phyloP scores from a whole-genome alignment of 805 yeast genomes.

The Yamadazyma nakazawae region DNA sequence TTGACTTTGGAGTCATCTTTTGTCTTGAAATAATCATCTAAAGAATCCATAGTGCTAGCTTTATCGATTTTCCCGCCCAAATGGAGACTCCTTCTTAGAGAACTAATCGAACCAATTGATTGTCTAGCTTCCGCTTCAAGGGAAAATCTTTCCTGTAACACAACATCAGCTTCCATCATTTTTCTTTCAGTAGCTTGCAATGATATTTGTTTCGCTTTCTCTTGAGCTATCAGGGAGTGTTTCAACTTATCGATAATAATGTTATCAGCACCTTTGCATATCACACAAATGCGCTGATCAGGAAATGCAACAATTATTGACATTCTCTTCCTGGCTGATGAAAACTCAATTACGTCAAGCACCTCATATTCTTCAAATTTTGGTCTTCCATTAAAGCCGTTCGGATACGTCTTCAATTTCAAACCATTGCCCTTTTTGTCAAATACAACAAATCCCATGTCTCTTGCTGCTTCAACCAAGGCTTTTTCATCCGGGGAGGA shows the following conservation, averaged over 20 bases:
- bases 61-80: conserved; percentile 9
- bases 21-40: conserved; percentile 48
- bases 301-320: conserved; percentile 80
- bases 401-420: conserved; percentile 74
- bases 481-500: conserved; percentile 98
- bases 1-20: conserved; percentile 50
- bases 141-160: conserved; percentile 54
- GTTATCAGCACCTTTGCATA: conserved; percentile 97
- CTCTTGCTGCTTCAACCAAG: conserved; percentile 89
- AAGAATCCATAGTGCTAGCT: conserved; percentile 31
- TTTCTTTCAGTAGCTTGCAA: conserved; percentile 59
- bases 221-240: conserved; percentile 53
- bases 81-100: conserved; percentile 29
- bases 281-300: conserved; percentile 64
- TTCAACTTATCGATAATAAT: conserved; percentile 73
- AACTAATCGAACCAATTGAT: conserved; percentile 28
- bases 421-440: conserved; percentile 61
- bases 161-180: conserved; percentile 71
- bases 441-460: conserved; percentile 83
- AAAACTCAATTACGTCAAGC: conserved; percentile 79
- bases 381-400: conserved; percentile 69
- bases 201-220: conserved; percentile 64
- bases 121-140: conserved; percentile 24
- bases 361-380: conserved; percentile 67
- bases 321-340: conserved; percentile 91